Conservation (phyloP, 2,329 filamentous ascomycete species). For the Alternaria postmessia region DNA sequence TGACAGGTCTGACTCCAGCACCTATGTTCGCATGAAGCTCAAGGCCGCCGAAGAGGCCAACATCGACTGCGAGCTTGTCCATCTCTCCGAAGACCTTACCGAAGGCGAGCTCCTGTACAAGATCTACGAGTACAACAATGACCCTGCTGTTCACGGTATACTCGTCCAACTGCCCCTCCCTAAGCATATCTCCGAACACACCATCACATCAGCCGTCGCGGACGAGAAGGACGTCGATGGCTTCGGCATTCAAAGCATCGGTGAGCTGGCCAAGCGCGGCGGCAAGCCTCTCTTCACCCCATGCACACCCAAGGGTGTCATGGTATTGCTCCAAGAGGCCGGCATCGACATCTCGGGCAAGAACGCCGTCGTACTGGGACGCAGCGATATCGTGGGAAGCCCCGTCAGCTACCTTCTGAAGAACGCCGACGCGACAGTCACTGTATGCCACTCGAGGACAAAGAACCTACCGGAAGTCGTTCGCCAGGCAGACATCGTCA, state of each 20-base stretch:
- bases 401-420: constrained; percentile 95
- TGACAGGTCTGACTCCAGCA: constrained; percentile 90
- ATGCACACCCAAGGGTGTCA: constrained; percentile 96
- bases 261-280: constrained; percentile 94
- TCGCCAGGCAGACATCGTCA: constrained; percentile 85
- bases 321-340: constrained; percentile 85
- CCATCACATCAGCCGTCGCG: constrained; percentile 86
- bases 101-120: constrained; percentile 87
- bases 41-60: constrained; percentile 96
- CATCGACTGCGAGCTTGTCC: constrained; percentile 85
- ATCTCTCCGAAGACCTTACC: constrained; percentile 80
- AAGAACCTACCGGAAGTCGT: constrained; percentile 75
- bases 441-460: constrained; percentile 92
- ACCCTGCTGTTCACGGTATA: constrained; percentile 86
- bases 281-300: constrained; percentile 89
- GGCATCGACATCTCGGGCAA: constrained; percentile 87
- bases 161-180: constrained; percentile 93
- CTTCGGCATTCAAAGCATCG: constrained; percentile 93
- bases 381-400: constrained; percentile 97
- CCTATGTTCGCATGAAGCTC: constrained; percentile 99
- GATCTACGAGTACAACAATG: constrained; percentile 84
- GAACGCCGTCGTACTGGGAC: constrained; percentile 90
- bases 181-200: constrained; percentile 87
- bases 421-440: constrained; percentile 96
- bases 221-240: constrained; percentile 98